A percentile compares a stretch with the other conserved stretches of the same genome.
phyloP scores from a whole-genome alignment of 352 stramenopile species.

The Phytophthora ohioensis region DNA sequence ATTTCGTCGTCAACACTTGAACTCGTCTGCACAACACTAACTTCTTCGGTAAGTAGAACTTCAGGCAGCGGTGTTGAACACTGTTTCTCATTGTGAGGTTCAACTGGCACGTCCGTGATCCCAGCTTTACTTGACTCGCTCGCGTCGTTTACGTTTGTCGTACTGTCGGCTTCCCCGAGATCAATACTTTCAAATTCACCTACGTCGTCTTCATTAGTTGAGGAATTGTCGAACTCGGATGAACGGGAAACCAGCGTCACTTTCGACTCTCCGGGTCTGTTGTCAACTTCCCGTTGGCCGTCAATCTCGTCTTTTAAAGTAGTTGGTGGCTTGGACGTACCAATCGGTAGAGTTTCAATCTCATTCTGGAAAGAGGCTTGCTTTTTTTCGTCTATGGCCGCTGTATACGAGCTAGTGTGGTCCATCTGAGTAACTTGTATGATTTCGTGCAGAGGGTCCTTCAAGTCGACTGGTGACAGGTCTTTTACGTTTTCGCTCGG shows the following conservation, averaged over 20 bases:
- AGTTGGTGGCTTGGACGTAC: background rate
- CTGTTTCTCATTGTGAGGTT: background rate
- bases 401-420: background rate
- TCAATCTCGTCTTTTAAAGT: background rate
- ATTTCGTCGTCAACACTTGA: no score
- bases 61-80: background rate
- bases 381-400: background rate
- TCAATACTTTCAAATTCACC: constrained; percentile 19
- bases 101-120: background rate
- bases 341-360: background rate
- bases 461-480: background rate
- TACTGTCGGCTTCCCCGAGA: background rate
- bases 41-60: background rate
- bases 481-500: background rate
- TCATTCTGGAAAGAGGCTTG: background rate
- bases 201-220: background rate
- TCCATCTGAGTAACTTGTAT: background rate
- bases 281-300: background rate
- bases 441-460: background rate
- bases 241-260: background rate
- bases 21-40: background rate
- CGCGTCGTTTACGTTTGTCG: background rate
- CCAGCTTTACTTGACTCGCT: background rate
- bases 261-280: background rate
- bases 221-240: background rate